These are phyloP conservation scores for Mycena floridula DNA, from an alignment of 768 basidiomycete species.

Conservation along the genomic window DNA sequence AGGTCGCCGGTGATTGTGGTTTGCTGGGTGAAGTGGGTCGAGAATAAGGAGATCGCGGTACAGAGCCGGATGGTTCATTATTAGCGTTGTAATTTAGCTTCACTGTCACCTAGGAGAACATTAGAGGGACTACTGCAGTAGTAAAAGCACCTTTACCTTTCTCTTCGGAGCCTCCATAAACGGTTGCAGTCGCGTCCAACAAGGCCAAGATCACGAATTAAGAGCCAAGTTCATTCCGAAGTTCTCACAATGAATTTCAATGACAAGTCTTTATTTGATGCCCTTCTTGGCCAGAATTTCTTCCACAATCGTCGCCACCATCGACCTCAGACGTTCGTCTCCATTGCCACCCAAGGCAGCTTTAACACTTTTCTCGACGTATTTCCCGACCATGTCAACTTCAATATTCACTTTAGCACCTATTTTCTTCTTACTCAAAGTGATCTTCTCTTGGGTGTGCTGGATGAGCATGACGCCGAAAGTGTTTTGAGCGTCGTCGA, in stretches of 20 bases:
- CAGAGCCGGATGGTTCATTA: not conserved
- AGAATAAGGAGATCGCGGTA: not conserved
- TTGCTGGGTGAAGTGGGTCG: slow-evolving; percentile 37
- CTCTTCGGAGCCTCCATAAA: not conserved
- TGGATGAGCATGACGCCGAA: slow-evolving; percentile 95
- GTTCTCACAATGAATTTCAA: not conserved
- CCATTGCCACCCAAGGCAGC: slow-evolving; percentile 58
- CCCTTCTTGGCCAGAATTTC: slow-evolving; percentile 45
- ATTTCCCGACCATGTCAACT: slow-evolving; percentile 92
- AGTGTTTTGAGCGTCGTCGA: slow-evolving; percentile 51
- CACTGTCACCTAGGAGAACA: not conserved
- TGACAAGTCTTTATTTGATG: slow-evolving; percentile 17
- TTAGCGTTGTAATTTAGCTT: not conserved
- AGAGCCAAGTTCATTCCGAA: not conserved
- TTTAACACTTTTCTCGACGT: slow-evolving; percentile 76
- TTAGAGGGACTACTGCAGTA: too few species aligned
- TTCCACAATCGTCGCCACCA: slow-evolving; percentile 57
- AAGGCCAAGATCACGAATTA: not conserved
- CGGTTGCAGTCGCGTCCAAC: not conserved
- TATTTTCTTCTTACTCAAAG: slow-evolving; percentile 64
- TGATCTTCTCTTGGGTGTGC: slow-evolving; percentile 88
- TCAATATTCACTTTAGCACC: slow-evolving; percentile 92
- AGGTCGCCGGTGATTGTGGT: slow-evolving; percentile 15
- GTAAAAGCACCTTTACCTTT: too few species aligned
- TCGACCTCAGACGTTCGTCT: slow-evolving; percentile 34